Evolutionary conservation across 2,329 filamentous ascomycete species (phyloP).

Genomic region (Lachnellula suecica): DNA sequence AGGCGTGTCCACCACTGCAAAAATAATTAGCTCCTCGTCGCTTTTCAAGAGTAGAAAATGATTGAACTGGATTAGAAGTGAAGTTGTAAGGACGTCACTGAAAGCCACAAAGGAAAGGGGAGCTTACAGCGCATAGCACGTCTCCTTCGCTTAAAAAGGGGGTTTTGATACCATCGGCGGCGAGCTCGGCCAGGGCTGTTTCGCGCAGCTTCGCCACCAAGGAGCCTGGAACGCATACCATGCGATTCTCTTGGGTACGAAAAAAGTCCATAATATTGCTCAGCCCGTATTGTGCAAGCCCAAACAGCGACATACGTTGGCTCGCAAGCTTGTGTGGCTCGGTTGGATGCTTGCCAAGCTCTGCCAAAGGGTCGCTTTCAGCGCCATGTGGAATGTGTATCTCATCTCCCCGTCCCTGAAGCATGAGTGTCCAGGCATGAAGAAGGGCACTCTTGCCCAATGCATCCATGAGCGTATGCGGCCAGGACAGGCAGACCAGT

Average conservation of each 20-base stretch:
- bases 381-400: conserved; percentile 30
- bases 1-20: conserved; percentile 41
- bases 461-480: conserved; percentile 47
- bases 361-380: conserved; percentile 36
- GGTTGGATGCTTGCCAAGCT: conserved; percentile 24
- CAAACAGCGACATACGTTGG: conserved; percentile 28
- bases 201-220: conserved; percentile 33
- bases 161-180: background rate
- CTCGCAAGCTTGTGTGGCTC: conserved; percentile 30
- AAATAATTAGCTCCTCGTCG: no score
- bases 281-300: conserved; percentile 33
- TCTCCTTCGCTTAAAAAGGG: conserved; percentile 48
- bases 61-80: no score
- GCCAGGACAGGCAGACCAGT: conserved; percentile 43
- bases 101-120: no score
- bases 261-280: conserved; percentile 36
- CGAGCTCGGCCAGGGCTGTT: conserved; percentile 33
- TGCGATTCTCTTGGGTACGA: conserved; percentile 36
- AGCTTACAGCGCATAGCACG: conserved; percentile 40
- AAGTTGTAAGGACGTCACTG: no score
- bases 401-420: conserved; percentile 42
- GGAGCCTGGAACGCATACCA: conserved; percentile 39
- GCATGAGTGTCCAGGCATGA: conserved; percentile 43
- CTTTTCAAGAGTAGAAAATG: no score
- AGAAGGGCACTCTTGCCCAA: conserved; percentile 43